Evolutionary conservation across 2,329 filamentous ascomycete species (phyloP), one percentile per base, ranked within the genome.

Genomic region (Alternaria solani): DNA sequence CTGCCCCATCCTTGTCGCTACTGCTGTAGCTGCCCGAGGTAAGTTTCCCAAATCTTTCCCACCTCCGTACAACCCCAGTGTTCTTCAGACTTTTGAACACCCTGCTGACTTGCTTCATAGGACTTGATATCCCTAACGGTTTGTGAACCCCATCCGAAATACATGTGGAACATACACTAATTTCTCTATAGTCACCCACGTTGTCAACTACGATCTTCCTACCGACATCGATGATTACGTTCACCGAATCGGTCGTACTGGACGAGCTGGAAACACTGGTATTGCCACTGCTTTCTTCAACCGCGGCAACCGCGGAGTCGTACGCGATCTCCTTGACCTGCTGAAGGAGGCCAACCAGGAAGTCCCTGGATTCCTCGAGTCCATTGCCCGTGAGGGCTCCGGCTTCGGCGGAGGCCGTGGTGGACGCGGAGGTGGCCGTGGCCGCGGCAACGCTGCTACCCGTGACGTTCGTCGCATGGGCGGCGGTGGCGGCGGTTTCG

Each of bases 201-300:
- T 99, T 49, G 89, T 99, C 86, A 99, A 99, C 86, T 99, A 99
- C 81, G 95, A 99, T 80, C 87, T 99, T n/a, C 95, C 95, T 51
- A 97, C 94, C 57, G 95, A 98, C 76, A 96, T 98, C 74, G 95
- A 98, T 75, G 95, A 98, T 82, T 99, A 99, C 73, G 95, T 99
- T 60, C 95, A 99, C 83, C 92, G 95, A 80, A 99, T 99, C 76
- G 95, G 95, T 90, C 95, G 95, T 94, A 99, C 95, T 68, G 95
- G 95, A 78, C 95, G 95, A 93, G 95, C 95, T 68, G 95, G 95
- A 81, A 99, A 99, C 86, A 98, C 94, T 74, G 95, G 95, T 90
- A 90, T 97, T 70, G 92, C 95, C 6, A 99, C 95, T 72, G 95
- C 95, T 58, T 99, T 99, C 87, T 98, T 99, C 90, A 99, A 99